Conservation (phyloP, 2,329 filamentous ascomycete genomes). For the Aureobasidium leucospermi region DNA sequence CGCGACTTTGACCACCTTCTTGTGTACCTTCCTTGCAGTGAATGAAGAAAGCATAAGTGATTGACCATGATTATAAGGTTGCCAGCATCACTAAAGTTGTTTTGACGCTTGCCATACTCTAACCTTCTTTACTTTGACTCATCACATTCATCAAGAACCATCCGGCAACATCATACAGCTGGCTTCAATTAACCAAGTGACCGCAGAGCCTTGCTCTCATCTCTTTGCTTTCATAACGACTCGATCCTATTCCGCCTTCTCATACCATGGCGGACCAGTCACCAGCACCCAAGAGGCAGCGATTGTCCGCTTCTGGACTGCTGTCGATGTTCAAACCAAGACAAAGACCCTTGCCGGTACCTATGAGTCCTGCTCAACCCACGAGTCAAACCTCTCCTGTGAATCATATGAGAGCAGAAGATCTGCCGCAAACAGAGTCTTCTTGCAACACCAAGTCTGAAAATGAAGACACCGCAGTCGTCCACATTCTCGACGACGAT, state of each 20-base stretch:
- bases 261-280: not conserved
- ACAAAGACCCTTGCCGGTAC: not conserved
- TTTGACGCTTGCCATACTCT: not conserved
- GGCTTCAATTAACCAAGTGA: too few relatives aligned
- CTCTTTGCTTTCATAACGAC: too few relatives aligned
- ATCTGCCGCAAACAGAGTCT: not conserved
- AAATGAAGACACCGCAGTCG: not conserved
- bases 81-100: not conserved
- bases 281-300: conserved; percentile 1
- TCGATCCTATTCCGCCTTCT: not conserved
- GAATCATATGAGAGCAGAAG: not conserved
- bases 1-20: not conserved
- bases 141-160: not conserved
- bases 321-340: conserved; percentile 13
- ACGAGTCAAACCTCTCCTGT: not conserved
- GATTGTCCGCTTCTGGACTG: conserved; percentile 2
- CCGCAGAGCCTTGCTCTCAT: too few relatives aligned
- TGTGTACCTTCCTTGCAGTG: not conserved
- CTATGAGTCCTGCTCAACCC: not conserved
- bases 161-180: not conserved
- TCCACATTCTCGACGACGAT: not conserved
- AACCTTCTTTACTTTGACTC: not conserved
- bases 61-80: not conserved
- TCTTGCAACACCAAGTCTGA: not conserved
- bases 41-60: not conserved